These are phyloP conservation scores for Endocladia muricata DNA, from an alignment of 31 red algal species.

Conservation along the genomic window DNA sequence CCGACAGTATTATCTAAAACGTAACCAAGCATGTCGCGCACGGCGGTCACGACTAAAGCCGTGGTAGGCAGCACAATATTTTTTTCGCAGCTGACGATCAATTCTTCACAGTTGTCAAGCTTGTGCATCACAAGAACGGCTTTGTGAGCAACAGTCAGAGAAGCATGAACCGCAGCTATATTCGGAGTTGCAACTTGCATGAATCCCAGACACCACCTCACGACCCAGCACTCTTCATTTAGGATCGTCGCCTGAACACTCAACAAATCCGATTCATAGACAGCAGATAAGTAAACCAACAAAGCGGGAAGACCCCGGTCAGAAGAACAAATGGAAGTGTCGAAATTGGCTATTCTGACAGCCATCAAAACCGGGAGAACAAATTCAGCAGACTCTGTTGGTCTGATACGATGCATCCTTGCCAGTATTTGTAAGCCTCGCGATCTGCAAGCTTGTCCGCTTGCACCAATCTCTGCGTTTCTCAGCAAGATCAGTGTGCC, in stretches of 20 bases:
- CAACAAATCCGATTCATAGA: neutral
- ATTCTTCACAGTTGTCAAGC: no score
- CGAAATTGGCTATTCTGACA: conserved; percentile 22
- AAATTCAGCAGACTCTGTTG: conserved; percentile 18
- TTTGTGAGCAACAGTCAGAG: conserved; percentile 5
- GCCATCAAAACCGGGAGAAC: conserved; percentile 30
- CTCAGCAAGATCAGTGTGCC: conserved; percentile 20
- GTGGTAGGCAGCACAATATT: no score
- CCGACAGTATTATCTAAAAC: neutral
- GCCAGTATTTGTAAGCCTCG: conserved; percentile 34
- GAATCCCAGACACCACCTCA: conserved; percentile 14
- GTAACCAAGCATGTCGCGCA: no score
- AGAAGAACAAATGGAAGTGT: neutral
- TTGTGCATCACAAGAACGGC: no score
- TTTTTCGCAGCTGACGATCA: no score
- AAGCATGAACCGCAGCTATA: neutral
- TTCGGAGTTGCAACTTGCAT: neutral
- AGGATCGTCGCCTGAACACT: neutral
- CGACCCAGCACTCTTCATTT: conserved; percentile 18
- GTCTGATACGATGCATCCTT: conserved; percentile 43
- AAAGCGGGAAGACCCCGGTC: conserved; percentile 36
- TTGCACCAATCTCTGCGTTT: conserved; percentile 44
- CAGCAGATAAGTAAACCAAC: conserved; percentile 37
- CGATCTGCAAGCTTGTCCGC: conserved; percentile 48
- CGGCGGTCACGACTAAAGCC: no score